Conservation (phyloP, 2,329 filamentous ascomycete species). For the Scedosporium boydii region DNA sequence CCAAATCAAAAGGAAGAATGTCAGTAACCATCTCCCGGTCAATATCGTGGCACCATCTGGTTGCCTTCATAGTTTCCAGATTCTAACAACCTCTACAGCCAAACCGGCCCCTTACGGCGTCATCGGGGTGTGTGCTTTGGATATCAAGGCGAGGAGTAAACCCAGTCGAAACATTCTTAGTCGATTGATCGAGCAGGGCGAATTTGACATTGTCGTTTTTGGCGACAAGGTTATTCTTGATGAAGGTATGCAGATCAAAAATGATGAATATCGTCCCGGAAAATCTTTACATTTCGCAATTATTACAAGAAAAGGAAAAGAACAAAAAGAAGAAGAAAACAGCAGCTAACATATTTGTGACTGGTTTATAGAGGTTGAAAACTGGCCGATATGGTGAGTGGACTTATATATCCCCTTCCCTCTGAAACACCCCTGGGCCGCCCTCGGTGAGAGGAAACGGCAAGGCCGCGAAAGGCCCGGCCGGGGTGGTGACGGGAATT, state of each 20-base stretch:
- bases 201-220: constrained; percentile 96
- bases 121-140: constrained; percentile 91
- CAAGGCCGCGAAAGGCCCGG: constrained; percentile 16
- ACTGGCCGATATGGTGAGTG: constrained; percentile 79
- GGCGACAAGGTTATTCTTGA: constrained; percentile 98
- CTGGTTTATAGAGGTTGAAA: constrained; percentile 59
- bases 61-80: background rate
- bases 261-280: too few relatives aligned
- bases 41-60: background rate
- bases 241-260: constrained; percentile 47
- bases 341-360: background rate
- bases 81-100: constrained; percentile 16
- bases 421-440: constrained; percentile 1
- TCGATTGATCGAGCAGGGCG: constrained; percentile 75
- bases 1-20: constrained; percentile 43
- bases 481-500: background rate
- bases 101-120: constrained; percentile 54
- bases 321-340: background rate
- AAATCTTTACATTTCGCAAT: background rate
- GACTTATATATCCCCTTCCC: background rate
- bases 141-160: constrained; percentile 93
- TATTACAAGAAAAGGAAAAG: too few relatives aligned
- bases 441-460: constrained; percentile 25
- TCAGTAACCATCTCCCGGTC: constrained; percentile 15
- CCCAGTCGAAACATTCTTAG: constrained; percentile 95